Evolutionary conservation across 306 rosid species (phyloP), one percentile per base, ranked within the genome.

Genomic region (Aeschynomene evenia): DNA sequence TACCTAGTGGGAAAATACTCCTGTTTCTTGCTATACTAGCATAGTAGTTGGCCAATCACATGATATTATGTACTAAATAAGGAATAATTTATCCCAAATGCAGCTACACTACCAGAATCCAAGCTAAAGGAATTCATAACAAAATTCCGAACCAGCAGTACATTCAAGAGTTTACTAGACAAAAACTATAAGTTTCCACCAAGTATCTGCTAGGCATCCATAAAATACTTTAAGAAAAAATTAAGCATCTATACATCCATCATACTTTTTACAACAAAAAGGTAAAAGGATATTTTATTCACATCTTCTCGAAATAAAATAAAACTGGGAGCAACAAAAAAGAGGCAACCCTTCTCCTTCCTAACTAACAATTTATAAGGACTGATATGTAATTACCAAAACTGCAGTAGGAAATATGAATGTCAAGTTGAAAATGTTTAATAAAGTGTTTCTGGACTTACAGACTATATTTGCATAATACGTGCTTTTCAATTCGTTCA

Each of bases 101-200:
- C 8, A 40, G 21, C 40, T 14, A 22, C 13, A 20, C 15, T 34
- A 33, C 33, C 28, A 53, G 9, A 37, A 37, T 68, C 66, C 52
- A 21, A 67, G 59, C 37, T 26, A 53, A 53, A 11, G 53, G 28
- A 22, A 54, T 31, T 26, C 22, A 34, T 34, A 52, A 59, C 18
- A 42, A 33, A 76, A 69, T 65, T 39, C 13, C 24, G 3, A 6
- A 19, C 39, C 12, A 26, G 49, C 21, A 55, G 53, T 43, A 70
- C 15, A 65, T 40, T 43, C 23, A 37, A 24, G 15, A 16, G 16
- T 49, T 64, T 36, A 75, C 10, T 43, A 20, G 42, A 57, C 11
- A 58, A 55, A 64, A 34, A 66, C 24, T 43, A 79, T 18, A 45
- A 63, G 18, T 56, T 57, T 21, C 66, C 50, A 49, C 31, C 49